Evolutionary conservation across 148 eudicot species (phyloP).

Genomic region (Linanthus parryae): DNA sequence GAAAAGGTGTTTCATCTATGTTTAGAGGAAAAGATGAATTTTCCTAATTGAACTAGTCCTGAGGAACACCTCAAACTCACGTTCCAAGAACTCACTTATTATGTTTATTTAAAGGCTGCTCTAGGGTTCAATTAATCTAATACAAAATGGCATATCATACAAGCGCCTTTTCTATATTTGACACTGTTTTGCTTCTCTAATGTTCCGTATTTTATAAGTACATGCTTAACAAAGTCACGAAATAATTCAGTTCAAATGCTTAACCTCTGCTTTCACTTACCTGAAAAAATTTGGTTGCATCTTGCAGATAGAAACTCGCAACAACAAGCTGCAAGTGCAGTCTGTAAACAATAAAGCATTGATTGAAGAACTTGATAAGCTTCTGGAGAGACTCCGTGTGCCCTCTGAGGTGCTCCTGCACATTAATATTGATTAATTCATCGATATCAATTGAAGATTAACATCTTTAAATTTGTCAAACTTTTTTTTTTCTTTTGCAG

Average conservation of each 20-base stretch:
- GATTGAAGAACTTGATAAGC: slow-evolving; percentile 92
- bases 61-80: too few species aligned
- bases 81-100: too few species aligned
- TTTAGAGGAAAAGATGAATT: too few species aligned
- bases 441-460: not conserved
- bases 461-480: not conserved
- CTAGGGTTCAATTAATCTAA: too few species aligned
- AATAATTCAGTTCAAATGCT: not conserved
- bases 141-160: too few species aligned
- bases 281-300: slow-evolving; percentile 1
- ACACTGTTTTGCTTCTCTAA: not conserved
- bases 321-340: slow-evolving; percentile 95
- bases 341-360: slow-evolving; percentile 79
- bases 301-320: slow-evolving; percentile 86
- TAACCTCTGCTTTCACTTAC: not conserved
- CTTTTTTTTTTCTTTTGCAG: slow-evolving; percentile 34
- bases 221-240: too few species aligned
- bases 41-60: too few species aligned
- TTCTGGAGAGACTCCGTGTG: slow-evolving; percentile 74
- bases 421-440: not conserved
- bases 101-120: too few species aligned
- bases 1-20: too few species aligned
- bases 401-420: slow-evolving; percentile 63
- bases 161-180: not conserved
- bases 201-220: too few species aligned